These are phyloP conservation scores for Mucor indicus DNA, from an alignment of 371 early-diverging fungal species.

Conservation along the genomic window DNA sequence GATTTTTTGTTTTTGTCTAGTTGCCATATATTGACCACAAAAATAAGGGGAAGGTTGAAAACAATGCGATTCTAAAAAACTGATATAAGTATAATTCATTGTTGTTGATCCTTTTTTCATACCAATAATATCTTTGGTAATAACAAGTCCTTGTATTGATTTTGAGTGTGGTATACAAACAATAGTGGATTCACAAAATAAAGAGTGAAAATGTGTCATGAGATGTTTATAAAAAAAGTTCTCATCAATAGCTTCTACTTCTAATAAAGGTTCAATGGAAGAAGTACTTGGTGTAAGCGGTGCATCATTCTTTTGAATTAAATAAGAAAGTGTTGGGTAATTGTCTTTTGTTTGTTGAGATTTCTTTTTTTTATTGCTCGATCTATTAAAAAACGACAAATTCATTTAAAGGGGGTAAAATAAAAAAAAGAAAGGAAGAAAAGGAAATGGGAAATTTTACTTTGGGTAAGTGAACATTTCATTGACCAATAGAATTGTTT, in stretches of 20 bases:
- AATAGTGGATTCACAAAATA: slow-evolving; percentile 49
- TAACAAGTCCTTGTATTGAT: slow-evolving; percentile 49
- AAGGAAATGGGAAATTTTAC: no score
- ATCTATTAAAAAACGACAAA: no score
- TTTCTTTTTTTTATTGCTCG: no score
- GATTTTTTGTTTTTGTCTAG: slow-evolving; percentile 49
- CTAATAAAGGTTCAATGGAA: slow-evolving; percentile 2
- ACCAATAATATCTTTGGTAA: slow-evolving; percentile 60
- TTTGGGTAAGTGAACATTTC: no score
- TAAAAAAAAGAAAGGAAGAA: no score
- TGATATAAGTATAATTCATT: not conserved
- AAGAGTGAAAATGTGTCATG: slow-evolving; percentile 32
- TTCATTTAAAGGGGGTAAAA: no score
- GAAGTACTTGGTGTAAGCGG: not conserved
- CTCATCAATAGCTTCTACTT: slow-evolving; percentile 48
- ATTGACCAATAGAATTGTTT: no score
- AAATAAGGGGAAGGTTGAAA: slow-evolving; percentile 61
- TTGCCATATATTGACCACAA: slow-evolving; percentile 53
- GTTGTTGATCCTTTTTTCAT: slow-evolving; percentile 1
- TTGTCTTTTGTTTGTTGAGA: no score
- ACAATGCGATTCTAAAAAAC: slow-evolving; percentile 52
- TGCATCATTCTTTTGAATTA: slow-evolving; percentile 24
- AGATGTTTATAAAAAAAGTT: slow-evolving; percentile 47
- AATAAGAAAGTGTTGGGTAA: slow-evolving; percentile 37
- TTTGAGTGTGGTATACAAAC: slow-evolving; percentile 61